Evolutionary conservation across 441 rosid species (phyloP), one percentile per base, ranked within the genome.

Genomic region (Pelargonium exstipulatum): DNA sequence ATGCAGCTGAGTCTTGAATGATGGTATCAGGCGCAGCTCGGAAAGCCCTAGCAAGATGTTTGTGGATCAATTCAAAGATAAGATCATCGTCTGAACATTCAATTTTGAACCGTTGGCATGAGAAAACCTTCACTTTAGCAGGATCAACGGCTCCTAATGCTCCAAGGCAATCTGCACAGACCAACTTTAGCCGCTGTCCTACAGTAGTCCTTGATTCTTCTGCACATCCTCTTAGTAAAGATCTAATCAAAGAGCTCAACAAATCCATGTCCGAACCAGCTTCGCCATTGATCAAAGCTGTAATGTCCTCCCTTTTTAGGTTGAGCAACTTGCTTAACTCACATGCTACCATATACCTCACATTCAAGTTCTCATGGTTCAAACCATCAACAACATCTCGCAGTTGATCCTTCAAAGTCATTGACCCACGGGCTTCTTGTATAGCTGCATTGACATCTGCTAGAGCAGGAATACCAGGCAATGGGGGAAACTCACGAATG

Each of bases 61-160:
- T 92, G 84, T 95, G 88, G 57, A 95, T 95, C 79, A 95, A 88
- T 85, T 90, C 98, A 83, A 89, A 95, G 67, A 95, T 95, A 53
- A 95, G 99, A 84, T 95, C 99, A 86, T 95, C 99, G 78, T 92
- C 98, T 29, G 99, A 91, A 80, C 99, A 95, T 72, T 95, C 96
- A 82, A 95, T 95, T 84, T 90, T 92, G 81, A 95, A 95, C 69
- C 96, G 94, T 73, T 82, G 85, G 76, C 88, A 88, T 69, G 96
- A 78, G 77, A 82, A 77, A 65, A 80, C 90, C 81, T 80, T 89
- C 68, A 95, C 86, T 83, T 95, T 95, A 73, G 99, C 98, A 74
- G 99, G 99, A 80, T 95, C 99, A 82, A 95, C 88, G 17, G 99
- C 98, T 82, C 99, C 99, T 62, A 95, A 75, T 70, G 97, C 94